Percentiles rank a stretch among this genome's conserved stretches.
Evolutionary conservation across 148 eudicot genomes (phyloP).

Genomic region (Rhododendron molle): DNA sequence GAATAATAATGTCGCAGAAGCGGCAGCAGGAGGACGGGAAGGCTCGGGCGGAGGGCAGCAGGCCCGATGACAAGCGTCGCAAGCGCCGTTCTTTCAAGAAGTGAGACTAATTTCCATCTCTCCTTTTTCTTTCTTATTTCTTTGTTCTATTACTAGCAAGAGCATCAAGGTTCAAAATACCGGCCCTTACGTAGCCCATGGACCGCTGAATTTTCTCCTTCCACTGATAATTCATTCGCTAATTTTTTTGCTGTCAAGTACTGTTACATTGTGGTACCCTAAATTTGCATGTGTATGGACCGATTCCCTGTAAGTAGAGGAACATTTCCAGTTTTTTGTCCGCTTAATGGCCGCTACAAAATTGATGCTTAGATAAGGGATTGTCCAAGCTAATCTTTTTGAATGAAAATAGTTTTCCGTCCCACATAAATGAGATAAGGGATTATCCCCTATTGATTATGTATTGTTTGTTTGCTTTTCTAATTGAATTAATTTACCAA

Average conservation of each 20-base stretch:
- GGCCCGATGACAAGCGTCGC: slow-evolving; percentile 48
- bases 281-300: background rate
- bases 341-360: background rate
- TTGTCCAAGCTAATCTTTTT: background rate
- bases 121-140: background rate
- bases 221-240: background rate
- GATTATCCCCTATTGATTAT: background rate
- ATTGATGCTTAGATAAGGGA: background rate
- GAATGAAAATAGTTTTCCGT: background rate
- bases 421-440: background rate
- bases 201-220: background rate
- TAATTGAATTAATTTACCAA: background rate
- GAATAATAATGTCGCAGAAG: slow-evolving; percentile 55
- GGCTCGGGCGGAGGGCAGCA: slow-evolving; percentile 22
- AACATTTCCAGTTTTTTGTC: background rate
- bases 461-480: background rate
- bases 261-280: background rate
- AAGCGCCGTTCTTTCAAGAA: slow-evolving; percentile 37
- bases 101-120: slow-evolving; percentile 11
- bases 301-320: background rate
- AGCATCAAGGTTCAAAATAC: background rate
- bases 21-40: slow-evolving; percentile 44
- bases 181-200: background rate
- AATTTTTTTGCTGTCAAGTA: background rate
- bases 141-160: background rate